Percentiles rank a stretch among this genome's conserved stretches.
Conservation (phyloP, 352 stramenopile genomes). For the Aphanomyces euteiches region DNA sequence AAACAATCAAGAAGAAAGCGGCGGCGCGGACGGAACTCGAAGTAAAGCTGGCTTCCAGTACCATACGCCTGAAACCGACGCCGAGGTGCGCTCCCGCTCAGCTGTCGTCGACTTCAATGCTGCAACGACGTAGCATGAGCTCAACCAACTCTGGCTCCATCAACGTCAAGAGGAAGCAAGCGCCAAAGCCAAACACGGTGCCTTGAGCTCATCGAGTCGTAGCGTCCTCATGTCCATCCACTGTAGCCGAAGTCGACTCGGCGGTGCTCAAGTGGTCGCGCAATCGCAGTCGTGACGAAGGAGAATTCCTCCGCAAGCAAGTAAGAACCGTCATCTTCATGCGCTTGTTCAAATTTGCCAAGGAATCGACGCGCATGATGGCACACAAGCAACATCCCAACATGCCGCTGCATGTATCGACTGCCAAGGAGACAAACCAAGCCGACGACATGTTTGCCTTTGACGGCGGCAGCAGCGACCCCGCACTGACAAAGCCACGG, state of each 20-base stretch:
- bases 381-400: constrained; percentile 17
- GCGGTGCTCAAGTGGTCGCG: constrained; percentile 57
- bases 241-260: constrained; percentile 43
- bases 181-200: constrained; percentile 39
- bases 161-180: constrained; percentile 47
- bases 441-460: constrained; percentile 2
- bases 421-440: constrained; percentile 18
- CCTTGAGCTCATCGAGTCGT: not conserved
- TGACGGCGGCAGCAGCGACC: constrained; percentile 23
- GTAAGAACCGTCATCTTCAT: not conserved
- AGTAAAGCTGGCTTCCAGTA: constrained; percentile 52
- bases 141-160: constrained; percentile 69
- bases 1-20: constrained; percentile 30
- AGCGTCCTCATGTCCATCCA: not conserved
- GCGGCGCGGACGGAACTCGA: not conserved
- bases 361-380: constrained; percentile 30
- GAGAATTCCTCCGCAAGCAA: constrained; percentile 57
- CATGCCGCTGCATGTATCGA: constrained; percentile 12
- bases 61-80: constrained; percentile 61
- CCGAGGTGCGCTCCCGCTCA: constrained; percentile 41
- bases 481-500: constrained; percentile 39
- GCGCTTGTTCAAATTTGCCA: not conserved
- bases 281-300: constrained; percentile 62
- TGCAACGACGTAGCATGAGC: constrained; percentile 26
- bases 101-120: not conserved